phyloP scores from a whole-genome alignment of 768 basidiomycete genomes.

The Pleurotus eryngii region DNA sequence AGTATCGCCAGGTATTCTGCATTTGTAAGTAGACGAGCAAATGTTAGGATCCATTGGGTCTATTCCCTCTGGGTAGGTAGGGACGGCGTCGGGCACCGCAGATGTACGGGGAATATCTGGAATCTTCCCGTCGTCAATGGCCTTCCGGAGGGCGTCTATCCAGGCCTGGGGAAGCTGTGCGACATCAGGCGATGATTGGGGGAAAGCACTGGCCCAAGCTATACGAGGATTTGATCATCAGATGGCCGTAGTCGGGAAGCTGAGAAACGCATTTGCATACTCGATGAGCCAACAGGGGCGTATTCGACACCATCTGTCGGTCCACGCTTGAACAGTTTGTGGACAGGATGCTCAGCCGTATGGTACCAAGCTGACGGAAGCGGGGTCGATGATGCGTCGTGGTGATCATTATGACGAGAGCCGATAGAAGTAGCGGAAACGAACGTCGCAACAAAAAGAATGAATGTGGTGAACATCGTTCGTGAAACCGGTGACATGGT shows the following conservation, averaged over 20 bases:
- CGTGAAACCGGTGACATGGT: constrained; percentile 16
- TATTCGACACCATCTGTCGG: constrained; percentile 46
- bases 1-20: constrained; percentile 55
- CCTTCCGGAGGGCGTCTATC: constrained; percentile 66
- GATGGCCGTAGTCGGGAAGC: background rate
- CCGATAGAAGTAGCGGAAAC: constrained; percentile 17
- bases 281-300: constrained; percentile 54
- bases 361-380: constrained; percentile 61
- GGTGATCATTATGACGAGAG: constrained; percentile 26
- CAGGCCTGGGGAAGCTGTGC: constrained; percentile 60
- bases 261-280: constrained; percentile 30
- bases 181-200: constrained; percentile 44
- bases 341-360: constrained; percentile 51
- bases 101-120: constrained; percentile 60
- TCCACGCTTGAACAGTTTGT: constrained; percentile 59
- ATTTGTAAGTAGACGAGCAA: constrained; percentile 78
- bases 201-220: constrained; percentile 68
- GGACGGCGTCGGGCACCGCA: constrained; percentile 30
- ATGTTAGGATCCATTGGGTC: constrained; percentile 47
- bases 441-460: constrained; percentile 16
- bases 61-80: constrained; percentile 41
- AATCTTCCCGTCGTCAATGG: constrained; percentile 65
- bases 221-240: constrained; percentile 3
- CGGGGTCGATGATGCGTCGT: constrained; percentile 21
- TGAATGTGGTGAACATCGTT: constrained; percentile 11